These are phyloP conservation scores for Paspalum vaginatum DNA, from an alignment of 176 grass and related monocot species.

Conservation along the genomic window DNA sequence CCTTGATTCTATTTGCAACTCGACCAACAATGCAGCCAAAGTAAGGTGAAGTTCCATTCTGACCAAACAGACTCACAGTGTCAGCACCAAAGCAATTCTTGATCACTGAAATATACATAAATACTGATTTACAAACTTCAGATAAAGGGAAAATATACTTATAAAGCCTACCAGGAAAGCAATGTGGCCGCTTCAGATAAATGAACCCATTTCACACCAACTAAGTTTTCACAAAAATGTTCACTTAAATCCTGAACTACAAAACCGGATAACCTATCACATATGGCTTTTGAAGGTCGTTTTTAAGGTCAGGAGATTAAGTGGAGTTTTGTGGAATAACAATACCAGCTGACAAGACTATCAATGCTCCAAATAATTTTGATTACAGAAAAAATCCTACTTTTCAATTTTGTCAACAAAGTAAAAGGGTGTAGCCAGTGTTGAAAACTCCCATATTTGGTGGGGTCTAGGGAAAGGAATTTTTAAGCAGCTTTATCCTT, in stretches of 20 bases:
- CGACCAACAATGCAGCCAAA: conserved; percentile 92
- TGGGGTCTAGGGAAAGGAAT: neutral
- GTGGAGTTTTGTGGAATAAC: neutral
- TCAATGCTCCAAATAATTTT: neutral
- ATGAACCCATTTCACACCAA: neutral
- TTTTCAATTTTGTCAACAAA: neutral
- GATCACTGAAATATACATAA: neutral
- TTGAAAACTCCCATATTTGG: neutral
- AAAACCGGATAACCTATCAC: neutral
- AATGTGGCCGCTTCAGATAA: neutral
- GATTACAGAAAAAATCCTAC: neutral
- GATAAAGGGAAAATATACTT: neutral
- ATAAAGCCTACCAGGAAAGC: neutral
- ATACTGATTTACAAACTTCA: conserved; percentile 14
- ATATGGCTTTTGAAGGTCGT: neutral
- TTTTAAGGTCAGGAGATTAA: neutral
- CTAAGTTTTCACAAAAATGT: neutral
- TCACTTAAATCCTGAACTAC: neutral
- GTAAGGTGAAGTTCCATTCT: conserved; percentile 78
- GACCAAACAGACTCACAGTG: conserved; percentile 42
- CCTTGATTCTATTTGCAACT: conserved; percentile 91
- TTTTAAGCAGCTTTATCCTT: neutral
- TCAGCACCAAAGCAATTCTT: conserved; percentile 29
- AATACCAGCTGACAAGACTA: neutral
- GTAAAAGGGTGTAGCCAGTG: neutral